Base-by-base conservation (phyloP, 2,329 filamentous ascomycete genomes). In the Knoxdaviesia proteae region DNA sequence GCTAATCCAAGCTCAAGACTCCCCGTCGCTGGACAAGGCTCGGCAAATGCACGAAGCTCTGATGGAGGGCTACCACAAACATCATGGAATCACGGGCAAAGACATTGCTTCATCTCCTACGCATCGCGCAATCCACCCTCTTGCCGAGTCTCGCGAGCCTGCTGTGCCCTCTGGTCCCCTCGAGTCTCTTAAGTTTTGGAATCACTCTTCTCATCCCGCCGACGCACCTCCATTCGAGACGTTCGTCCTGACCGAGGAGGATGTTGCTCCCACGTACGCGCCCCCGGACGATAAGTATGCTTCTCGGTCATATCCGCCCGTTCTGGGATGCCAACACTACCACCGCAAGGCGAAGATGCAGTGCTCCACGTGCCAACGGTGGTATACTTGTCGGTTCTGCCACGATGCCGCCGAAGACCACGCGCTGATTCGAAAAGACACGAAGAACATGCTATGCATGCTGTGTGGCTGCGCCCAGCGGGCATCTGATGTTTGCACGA, bases 391-490 rank as follows among this genome's bases (percentile, higher is more conserved):
- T 56, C 79, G 90, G 11, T 80, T 96, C 54, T 98, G 90, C 54
- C 90, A 98, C 54, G 86, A 98, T 56, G 73, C 77, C 40, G 71
- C 65, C 6, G 84, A 94, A 53, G 76, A 84, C 50, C 84, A 94
- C 56, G 67, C 64, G 46, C 65, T 98, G 44, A 74, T 87, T 50
- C 75, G 90, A 42, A 78, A 77, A 51, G 80, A 83, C 51, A 98
- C 88, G 6, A 80, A 79, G 57, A 80, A 94, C 53, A 98, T 98
- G 90, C 70, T 98, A 5, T 98, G 90, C 58, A 98, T 98, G 90
- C 67, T 86, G 32, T 98, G 90, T 57, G 75, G 77, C 6, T 84
- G 80, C 44, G 79, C 90, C 2, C 90, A 98, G 53, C 73, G 73
- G 44, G 87, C 82, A 4, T 75, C 74, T 32, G 84, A 93, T 48